Base-by-base conservation (phyloP, 2,329 filamentous ascomycete species). In the Colletotrichum sp. region DNA sequence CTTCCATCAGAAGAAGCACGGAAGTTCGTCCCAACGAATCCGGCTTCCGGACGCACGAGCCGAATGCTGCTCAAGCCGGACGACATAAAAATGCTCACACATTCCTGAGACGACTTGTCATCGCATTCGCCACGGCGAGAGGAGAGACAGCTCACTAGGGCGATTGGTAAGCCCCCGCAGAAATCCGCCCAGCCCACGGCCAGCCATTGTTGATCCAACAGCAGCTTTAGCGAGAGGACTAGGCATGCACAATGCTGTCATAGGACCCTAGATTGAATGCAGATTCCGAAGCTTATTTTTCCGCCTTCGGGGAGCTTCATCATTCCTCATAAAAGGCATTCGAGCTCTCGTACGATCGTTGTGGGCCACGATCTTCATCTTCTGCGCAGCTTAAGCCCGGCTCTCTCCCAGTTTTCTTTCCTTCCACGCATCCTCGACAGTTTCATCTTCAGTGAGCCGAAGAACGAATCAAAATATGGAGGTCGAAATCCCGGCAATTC, bases 401-500 rank as follows among this genome's bases (percentile, higher is more conserved):
- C 16, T 59, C 18, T 28, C 66, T 16, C 52, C 18, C 59, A 21
- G n/a, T 24, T 34, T n/a, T 3, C 30, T 4, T 63, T 60, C 26
- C 5, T 28, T 2, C 26, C 57, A n/a, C 26, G 28, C 12, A 36
- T 8, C 16, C 5, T 39, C n/a, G 3, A 15, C 10, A 12, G 18
- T 60, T 26, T 6, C 52, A 39, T 16, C 21, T 24, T 36, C 32
- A 44, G 13, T 13, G 10, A 8, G 8, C 8, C 15, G 32, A 44
- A 24, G 34, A 44, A 30, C 55, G 55, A 26, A 28, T 59, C 55
- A 32, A 28, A 3, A 34, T 1, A 78, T 69, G 78, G 59, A 79
- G 9, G 49, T 74, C 12, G 73, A 76, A 49, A 71, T 82, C 32
- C 79, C 82, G 8, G 30, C 69, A n/a, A 80, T 80, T 16, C 81